Evolutionary conservation across 768 basidiomycete species (phyloP).

Genomic region (Amanita jacksonii): DNA sequence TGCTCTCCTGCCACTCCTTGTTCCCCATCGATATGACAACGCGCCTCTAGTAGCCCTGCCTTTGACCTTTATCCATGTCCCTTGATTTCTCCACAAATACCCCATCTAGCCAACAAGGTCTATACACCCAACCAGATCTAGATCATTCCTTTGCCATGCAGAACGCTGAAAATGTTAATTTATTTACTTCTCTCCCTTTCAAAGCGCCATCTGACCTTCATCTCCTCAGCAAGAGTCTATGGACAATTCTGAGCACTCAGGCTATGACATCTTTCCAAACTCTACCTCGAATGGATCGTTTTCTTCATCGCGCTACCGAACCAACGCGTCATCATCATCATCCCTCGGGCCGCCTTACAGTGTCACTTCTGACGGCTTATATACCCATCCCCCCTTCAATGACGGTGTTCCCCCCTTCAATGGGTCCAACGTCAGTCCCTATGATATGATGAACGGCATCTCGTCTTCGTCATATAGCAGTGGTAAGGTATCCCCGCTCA

Average conservation of each 20-base stretch:
- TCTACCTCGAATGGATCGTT: conserved; percentile 32
- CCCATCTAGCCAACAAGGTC: conserved; percentile 33
- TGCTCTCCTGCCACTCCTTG: conserved; percentile 19
- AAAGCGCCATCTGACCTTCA: conserved; percentile 22
- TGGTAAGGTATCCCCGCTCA: conserved; percentile 70
- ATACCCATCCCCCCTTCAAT: conserved; percentile 47
- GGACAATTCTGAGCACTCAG: conserved; percentile 43
- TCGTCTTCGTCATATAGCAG: conserved; percentile 59
- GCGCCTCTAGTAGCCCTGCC: conserved; percentile 15
- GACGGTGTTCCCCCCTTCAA: conserved; percentile 54
- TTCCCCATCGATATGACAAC: conserved; percentile 21
- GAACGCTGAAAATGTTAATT: conserved; percentile 29
- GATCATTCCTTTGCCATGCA: conserved; percentile 43
- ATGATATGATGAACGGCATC: conserved; percentile 56
- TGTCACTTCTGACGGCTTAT: conserved; percentile 47
- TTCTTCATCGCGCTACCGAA: conserved; percentile 53
- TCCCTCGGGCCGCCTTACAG: conserved; percentile 50
- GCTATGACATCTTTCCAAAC: conserved; percentile 58
- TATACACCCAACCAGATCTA: conserved; percentile 48
- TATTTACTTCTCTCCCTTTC: conserved; percentile 26
- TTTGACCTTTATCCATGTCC: conserved; percentile 20
- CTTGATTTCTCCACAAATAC: conserved; percentile 43
- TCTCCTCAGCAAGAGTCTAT: conserved; percentile 42
- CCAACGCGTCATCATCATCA: conserved; percentile 64
- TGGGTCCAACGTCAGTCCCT: conserved; percentile 41